Evolutionary conservation across 768 basidiomycete species (phyloP).

Genomic region (Daedaleopsis sinensis): DNA sequence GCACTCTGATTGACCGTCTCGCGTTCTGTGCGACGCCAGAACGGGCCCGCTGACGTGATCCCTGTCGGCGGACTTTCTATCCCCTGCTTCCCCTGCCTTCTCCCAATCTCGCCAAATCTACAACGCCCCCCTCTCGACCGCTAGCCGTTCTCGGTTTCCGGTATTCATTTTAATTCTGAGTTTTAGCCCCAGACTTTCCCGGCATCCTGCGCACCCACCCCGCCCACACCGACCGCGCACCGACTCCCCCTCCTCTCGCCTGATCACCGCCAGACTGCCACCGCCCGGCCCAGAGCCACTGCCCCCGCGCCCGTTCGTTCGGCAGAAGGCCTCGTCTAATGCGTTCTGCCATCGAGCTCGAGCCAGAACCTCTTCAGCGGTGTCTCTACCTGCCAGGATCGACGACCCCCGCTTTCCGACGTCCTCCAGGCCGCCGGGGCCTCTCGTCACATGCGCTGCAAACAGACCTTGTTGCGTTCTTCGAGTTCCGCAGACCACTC

Average conservation of each 20-base stretch:
- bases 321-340: slow-evolving; percentile 21
- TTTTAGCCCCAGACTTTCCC: background rate
- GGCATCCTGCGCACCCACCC: slow-evolving; percentile 1
- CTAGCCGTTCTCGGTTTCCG: slow-evolving; percentile 6
- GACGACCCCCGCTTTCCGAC: slow-evolving; percentile 16
- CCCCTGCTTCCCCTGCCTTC: slow-evolving; percentile 21
- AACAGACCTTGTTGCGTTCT: slow-evolving; percentile 20
- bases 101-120: slow-evolving; percentile 11
- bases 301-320: slow-evolving; percentile 17
- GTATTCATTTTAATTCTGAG: slow-evolving; percentile 12
- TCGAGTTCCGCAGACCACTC: slow-evolving; percentile 21
- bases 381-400: slow-evolving; percentile 18
- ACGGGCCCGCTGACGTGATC: slow-evolving; percentile 29
- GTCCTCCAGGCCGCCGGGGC: slow-evolving; percentile 10
- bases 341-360: slow-evolving; percentile 5
- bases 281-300: slow-evolving; percentile 14
- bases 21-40: slow-evolving; percentile 4
- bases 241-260: background rate
- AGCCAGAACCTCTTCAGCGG: slow-evolving; percentile 8
- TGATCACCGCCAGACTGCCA: slow-evolving; percentile 7
- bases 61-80: slow-evolving; percentile 48
- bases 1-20: slow-evolving; percentile 24
- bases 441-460: slow-evolving; percentile 22
- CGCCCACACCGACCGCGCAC: background rate
- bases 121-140: slow-evolving; percentile 17